Evolutionary conservation across 2,329 filamentous ascomycete genomes (phyloP), one percentile per base, ranked within the genome.

Genomic region (Escovopsis sp.): DNA sequence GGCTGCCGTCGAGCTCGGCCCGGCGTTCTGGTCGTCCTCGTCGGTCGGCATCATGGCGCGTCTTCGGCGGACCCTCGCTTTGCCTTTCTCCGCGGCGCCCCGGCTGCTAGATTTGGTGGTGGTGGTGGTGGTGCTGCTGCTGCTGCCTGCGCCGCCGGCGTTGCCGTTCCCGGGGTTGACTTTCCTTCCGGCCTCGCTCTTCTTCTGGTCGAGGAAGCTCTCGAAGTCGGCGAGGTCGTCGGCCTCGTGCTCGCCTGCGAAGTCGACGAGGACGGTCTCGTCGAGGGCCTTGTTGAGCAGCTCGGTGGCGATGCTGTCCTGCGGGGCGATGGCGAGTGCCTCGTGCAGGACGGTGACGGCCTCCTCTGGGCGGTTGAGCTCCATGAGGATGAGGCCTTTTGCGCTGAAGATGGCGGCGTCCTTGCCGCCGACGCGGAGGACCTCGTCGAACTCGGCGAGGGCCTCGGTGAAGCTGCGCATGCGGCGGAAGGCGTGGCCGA

Each of bases 291-390:
- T 81, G 53, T 76, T 79, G 30, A 91, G 65, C 40, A 91, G 63
- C 56, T 91, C 85, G 0, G 82, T 87, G 3, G 85, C 83, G 49
- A 88, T 81, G 5, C 82, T 77, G 54, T 91, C 85, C 60, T 91
- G 85, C 0, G 85, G 82, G 32, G 75, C 73, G 19, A 89, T 77
- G 0, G 84, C 82, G 12, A 91, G 69, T 1, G 85, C 85, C 59
- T 95, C 85, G 52, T 96, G 91, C 26, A 96, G 67, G 3, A 85
- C 78, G 9, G 80, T 71, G 4, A 91, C 80, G 1, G 89, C 89
- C 38, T 93, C 82, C 52, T 82, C 82, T 0, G 77, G 75, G 40
- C 76, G 71, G 12, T 76, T 77, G 50, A 86, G 69, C 53, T 94
- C 86, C 51, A 96, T 72, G 43, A 89, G 70, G 11, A 94, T 82